These are phyloP conservation scores for Mycena latifolia DNA, from an alignment of 768 basidiomycete species.

Conservation along the genomic window DNA sequence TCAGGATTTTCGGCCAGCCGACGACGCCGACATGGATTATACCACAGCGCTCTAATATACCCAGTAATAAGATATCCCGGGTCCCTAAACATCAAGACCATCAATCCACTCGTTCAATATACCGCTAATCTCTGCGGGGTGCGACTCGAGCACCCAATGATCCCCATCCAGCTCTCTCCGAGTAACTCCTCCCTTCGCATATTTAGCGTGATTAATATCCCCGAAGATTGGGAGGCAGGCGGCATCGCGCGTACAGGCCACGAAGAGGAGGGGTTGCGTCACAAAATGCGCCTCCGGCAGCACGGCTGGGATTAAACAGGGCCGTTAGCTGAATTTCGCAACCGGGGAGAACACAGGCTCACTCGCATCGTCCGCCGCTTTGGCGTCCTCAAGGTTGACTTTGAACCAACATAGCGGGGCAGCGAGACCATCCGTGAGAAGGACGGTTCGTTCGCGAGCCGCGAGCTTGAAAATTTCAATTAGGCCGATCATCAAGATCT, in stretches of 20 bases:
- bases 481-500: no score
- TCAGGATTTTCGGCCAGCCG: no score
- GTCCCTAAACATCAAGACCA: background rate
- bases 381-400: conserved; percentile 47
- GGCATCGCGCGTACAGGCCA: no score
- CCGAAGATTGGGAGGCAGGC: background rate
- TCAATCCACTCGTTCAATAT: conserved; percentile 10
- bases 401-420: conserved; percentile 52
- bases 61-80: no score
- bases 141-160: conserved; percentile 19
- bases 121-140: conserved; percentile 7
- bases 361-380: conserved; percentile 36
- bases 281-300: background rate
- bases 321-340: background rate
- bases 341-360: background rate
- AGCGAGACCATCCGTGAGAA: conserved; percentile 45
- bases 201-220: background rate
- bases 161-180: background rate
- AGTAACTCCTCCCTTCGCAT: conserved; percentile 3
- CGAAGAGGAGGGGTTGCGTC: conserved; percentile 12
- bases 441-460: conserved; percentile 11
- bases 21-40: no score
- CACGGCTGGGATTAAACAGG: background rate
- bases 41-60: no score
- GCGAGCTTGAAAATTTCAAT: no score